These are phyloP conservation scores for Paraglomus occultum DNA, from an alignment of 192 early-diverging fungal species.

Conservation along the genomic window DNA sequence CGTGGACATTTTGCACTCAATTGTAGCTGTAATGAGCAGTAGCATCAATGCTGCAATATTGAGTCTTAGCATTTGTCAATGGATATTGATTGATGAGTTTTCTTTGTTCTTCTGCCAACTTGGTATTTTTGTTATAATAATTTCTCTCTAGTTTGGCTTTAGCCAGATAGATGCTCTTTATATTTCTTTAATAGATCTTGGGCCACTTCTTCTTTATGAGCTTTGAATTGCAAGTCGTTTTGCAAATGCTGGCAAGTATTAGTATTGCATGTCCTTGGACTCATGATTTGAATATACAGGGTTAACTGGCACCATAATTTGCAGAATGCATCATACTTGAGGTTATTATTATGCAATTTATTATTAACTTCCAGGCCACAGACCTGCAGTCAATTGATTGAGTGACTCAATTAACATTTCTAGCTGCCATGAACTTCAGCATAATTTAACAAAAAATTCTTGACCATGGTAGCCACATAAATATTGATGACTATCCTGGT, in stretches of 20 bases:
- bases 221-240: constrained; percentile 16
- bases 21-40: constrained; percentile 28
- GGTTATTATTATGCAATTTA: too few species aligned
- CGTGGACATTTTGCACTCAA: constrained; percentile 20
- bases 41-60: constrained; percentile 21
- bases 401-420: constrained; percentile 14
- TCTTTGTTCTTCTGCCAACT: constrained; percentile 19
- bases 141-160: constrained; percentile 24
- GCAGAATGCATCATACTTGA: constrained; percentile 24
- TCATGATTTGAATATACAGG: constrained; percentile 22
- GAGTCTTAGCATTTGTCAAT: not conserved
- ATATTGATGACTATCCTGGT: constrained; percentile 3
- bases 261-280: constrained; percentile 8
- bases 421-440: constrained; percentile 15
- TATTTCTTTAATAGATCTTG: constrained; percentile 16
- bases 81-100: constrained; percentile 11
- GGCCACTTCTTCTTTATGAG: constrained; percentile 2
- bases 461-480: not conserved
- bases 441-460: constrained; percentile 22
- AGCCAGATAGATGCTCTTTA: constrained; percentile 5
- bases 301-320: constrained; percentile 24
- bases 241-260: constrained; percentile 7
- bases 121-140: constrained; percentile 28
- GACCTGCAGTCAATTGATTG: constrained; percentile 18
- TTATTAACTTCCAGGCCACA: not conserved